Evolutionary conservation across 2,329 filamentous ascomycete genomes (phyloP).

Genomic region (Aspergillus sp.): DNA sequence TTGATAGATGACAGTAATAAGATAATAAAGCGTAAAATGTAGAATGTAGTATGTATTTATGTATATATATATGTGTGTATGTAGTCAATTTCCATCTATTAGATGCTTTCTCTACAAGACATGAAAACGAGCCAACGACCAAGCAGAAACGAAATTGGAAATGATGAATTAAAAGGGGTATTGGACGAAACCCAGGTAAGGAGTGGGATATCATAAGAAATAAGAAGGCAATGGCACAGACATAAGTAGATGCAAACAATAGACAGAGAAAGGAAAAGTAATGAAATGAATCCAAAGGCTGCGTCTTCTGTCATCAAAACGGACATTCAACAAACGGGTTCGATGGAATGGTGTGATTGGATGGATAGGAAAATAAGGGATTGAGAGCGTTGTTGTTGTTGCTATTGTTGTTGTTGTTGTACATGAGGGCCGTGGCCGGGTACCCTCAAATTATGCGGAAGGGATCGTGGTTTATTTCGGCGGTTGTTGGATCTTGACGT

Average conservation of each 20-base stretch:
- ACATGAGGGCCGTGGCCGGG: conserved; percentile 26
- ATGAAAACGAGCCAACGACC: conserved; percentile 16
- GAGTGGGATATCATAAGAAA: conserved; percentile 46
- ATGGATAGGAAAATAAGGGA: conserved; percentile 10
- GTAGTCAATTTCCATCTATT: conserved; percentile 7
- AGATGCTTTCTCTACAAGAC: conserved; percentile 4
- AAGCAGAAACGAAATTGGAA: conserved; percentile 13
- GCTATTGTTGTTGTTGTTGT: conserved; percentile 20
- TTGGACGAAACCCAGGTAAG: conserved; percentile 34
- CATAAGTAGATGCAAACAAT: conserved; percentile 16
- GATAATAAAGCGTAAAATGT: neutral
- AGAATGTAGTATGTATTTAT: neutral
- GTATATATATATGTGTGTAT: neutral
- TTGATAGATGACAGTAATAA: neutral
- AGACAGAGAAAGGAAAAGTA: conserved; percentile 17
- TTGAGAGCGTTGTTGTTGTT: conserved; percentile 16
- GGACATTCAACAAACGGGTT: conserved; percentile 35
- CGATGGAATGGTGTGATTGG: conserved; percentile 20
- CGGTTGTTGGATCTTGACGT: conserved; percentile 63
- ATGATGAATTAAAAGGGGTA: conserved; percentile 30
- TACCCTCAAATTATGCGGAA: neutral
- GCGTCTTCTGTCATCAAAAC: conserved; percentile 45
- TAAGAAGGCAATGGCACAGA: conserved; percentile 17
- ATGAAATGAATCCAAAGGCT: conserved; percentile 31
- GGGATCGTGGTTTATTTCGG: conserved; percentile 33